A percentile compares a stretch with the other conserved stretches of the same genome.
Evolutionary conservation across 179 eudicot genomes (phyloP).

Genomic region (Drosera spatulata): DNA sequence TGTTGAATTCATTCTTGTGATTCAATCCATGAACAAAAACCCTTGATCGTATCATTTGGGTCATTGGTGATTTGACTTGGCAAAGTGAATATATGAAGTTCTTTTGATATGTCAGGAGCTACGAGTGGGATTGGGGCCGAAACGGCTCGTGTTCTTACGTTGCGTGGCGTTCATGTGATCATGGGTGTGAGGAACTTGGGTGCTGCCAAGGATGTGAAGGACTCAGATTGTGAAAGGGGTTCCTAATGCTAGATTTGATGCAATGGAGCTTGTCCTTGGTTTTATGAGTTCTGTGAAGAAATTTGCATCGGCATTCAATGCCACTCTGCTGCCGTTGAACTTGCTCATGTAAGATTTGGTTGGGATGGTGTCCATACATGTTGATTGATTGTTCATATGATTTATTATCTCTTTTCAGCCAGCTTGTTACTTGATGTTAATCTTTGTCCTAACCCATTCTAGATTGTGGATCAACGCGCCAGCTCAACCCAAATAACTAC

Average conservation of each 20-base stretch:
- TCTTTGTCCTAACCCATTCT: too few relatives aligned
- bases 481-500: too few relatives aligned
- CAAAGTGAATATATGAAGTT: conserved; percentile 4
- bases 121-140: conserved; percentile 94
- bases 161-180: conserved; percentile 65
- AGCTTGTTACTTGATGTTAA: too few relatives aligned
- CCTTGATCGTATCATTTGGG: not conserved
- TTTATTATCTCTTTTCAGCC: too few relatives aligned
- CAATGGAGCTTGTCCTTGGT: conserved; percentile 76
- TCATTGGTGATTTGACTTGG: not conserved
- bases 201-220: conserved; percentile 56
- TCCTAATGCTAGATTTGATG: conserved; percentile 50
- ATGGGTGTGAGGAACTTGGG: conserved; percentile 64
- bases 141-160: conserved; percentile 82
- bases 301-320: conserved; percentile 54
- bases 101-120: conserved; percentile 43
- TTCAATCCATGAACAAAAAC: not conserved
- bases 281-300: conserved; percentile 63
- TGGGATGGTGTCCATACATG: not conserved
- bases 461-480: too few relatives aligned
- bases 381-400: too few relatives aligned
- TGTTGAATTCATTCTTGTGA: too few relatives aligned
- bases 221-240: conserved; percentile 52
- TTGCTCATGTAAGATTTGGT: conserved; percentile 62
- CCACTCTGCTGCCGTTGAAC: conserved; percentile 66